Evolutionary conservation across 495 filamentous ascomycete species (phyloP), one percentile per base, ranked within the genome.

Genomic region (Jackrogersella minutella): DNA sequence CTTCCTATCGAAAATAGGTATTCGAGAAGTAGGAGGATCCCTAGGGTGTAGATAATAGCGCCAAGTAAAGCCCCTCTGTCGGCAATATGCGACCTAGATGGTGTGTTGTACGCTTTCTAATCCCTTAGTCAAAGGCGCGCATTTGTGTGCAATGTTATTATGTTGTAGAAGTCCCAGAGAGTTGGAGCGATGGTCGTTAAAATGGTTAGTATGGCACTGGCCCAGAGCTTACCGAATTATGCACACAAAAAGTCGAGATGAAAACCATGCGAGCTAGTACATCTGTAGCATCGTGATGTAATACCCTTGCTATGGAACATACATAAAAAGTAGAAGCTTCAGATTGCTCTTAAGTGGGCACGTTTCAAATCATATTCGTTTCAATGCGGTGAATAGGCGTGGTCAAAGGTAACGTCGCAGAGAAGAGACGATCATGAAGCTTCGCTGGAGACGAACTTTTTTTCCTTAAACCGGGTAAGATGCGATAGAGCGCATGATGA

Each of bases 401-500:
- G 22, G 41, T 44, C 34, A 17, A 26, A 22, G 57, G 50, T 50
- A 52, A 36, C 57, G 57, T 51, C 57, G 28, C 22, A 52, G 46
- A 5, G 3, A 2, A 53, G 36, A 43, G 37, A 36, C 40, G 49
- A 51, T 61, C 51, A 51, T 10, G 51, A 58, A 14, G 30, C 37
- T 47, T 22, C 21, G 28, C 41, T 43, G 13, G 59, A 63, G 34
- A 49, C 52, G 53, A 39, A 26, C 21, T 52, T 19, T 57, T 30
- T 51, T 7, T 7, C 41, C 11, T 43, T 33, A 28, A 50, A 57
- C 22, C 11, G 46, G 53, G 41, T 43, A 59, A 43, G 41, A 40
- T 54, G 46, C 24, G 59, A 37, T 55, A 51, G n/a, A 33, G 31
- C 28, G 59, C 53, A 62, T 63, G 49, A 58, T 14, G 40, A 64